Evolutionary conservation across 2,329 filamentous ascomycete genomes (phyloP).

Genomic region (Fusarium goolgardi): DNA sequence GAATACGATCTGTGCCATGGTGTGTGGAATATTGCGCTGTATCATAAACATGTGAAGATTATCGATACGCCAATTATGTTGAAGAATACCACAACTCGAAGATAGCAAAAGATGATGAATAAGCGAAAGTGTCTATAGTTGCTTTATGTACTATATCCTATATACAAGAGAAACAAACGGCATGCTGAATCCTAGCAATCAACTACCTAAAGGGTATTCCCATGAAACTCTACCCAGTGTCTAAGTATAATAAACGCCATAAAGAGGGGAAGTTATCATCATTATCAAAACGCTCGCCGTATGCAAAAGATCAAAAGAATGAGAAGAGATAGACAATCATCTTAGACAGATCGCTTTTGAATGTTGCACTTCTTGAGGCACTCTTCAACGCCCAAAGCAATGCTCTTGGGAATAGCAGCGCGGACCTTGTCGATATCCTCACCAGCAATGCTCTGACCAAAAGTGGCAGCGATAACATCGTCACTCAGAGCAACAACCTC

Average conservation of each 20-base stretch:
- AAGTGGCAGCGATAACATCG: conserved; percentile 60
- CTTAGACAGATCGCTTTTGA: conserved; percentile 55
- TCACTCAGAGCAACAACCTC: conserved; percentile 61
- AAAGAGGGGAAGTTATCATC: not conserved
- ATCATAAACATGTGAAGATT: too few relatives aligned
- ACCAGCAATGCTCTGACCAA: conserved; percentile 59
- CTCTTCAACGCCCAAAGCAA: conserved; percentile 64
- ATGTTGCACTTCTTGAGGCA: conserved; percentile 56
- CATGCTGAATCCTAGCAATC: conserved; percentile 3
- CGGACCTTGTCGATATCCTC: conserved; percentile 60
- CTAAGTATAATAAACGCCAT: conserved; percentile 18
- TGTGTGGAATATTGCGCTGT: too few relatives aligned
- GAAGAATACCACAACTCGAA: not conserved
- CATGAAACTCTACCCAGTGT: not conserved
- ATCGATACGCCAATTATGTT: not conserved
- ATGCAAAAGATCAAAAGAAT: not conserved
- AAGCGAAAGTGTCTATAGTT: not conserved
- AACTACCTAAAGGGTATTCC: conserved; percentile 11
- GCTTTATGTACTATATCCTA: conserved; percentile 1
- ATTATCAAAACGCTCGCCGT: not conserved
- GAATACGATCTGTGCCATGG: not conserved
- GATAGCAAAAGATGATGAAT: not conserved
- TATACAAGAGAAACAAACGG: not conserved
- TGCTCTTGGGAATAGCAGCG: conserved; percentile 56
- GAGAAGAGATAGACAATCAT: not conserved